Evolutionary conservation across 176 grass and related monocot species (phyloP).

Genomic region (Oryza australiensis): DNA sequence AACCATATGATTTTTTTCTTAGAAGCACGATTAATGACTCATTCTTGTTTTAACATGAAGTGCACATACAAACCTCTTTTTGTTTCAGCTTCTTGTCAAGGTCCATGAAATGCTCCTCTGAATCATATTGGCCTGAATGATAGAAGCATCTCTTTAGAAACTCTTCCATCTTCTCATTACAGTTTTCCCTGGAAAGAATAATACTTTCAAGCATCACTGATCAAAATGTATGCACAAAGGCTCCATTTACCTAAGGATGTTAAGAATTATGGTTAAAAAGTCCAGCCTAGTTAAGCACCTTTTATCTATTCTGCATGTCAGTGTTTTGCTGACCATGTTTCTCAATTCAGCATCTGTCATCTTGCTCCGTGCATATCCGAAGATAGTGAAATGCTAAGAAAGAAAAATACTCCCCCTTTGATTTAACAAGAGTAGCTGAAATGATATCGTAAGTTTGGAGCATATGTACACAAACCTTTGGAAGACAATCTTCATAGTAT

Average conservation of each 20-base stretch:
- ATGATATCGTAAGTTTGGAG: background rate
- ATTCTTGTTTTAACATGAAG: slow-evolving; percentile 15
- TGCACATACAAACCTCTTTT: slow-evolving; percentile 69
- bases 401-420: background rate
- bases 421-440: background rate
- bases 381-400: slow-evolving; percentile 96
- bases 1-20: background rate
- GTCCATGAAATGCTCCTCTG: slow-evolving; percentile 71
- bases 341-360: slow-evolving; percentile 96
- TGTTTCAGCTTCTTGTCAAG: slow-evolving; percentile 81
- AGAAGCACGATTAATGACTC: slow-evolving; percentile 1
- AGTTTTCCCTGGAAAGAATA: slow-evolving; percentile 76
- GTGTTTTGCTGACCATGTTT: slow-evolving; percentile 86
- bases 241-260: slow-evolving; percentile 3
- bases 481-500: slow-evolving; percentile 93
- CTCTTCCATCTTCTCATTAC: slow-evolving; percentile 91
- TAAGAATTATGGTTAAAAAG: background rate
- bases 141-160: slow-evolving; percentile 98
- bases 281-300: slow-evolving; percentile 44
- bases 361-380: slow-evolving; percentile 96
- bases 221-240: background rate
- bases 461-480: slow-evolving; percentile 50
- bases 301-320: slow-evolving; percentile 95
- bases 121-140: slow-evolving; percentile 96
- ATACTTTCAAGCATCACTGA: slow-evolving; percentile 23